Percentiles rank a stretch among this genome's conserved stretches.
Evolutionary conservation across 179 eudicot species (phyloP).

Genomic region (Camellia oleifera): DNA sequence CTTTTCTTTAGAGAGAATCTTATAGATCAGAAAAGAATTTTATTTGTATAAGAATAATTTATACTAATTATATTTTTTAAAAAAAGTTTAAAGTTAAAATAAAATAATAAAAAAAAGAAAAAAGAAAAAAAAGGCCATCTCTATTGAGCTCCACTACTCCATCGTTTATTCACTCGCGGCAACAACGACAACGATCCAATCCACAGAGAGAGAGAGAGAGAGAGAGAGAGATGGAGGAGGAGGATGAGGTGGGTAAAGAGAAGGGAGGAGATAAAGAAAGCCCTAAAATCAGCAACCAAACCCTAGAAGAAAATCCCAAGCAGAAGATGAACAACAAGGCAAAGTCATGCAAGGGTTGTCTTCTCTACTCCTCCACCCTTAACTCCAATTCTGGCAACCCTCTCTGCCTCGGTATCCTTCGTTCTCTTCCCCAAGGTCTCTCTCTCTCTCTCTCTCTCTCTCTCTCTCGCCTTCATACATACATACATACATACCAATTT

Average conservation of each 20-base stretch:
- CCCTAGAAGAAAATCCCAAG: slow-evolving; percentile 1
- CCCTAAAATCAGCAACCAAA: not conserved
- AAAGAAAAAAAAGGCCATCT: no score
- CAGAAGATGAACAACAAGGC: slow-evolving; percentile 29
- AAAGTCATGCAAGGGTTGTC: slow-evolving; percentile 79
- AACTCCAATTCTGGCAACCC: slow-evolving; percentile 76
- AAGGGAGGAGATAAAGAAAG: slow-evolving; percentile 13
- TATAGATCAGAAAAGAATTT: no score
- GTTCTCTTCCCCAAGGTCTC: slow-evolving; percentile 73
- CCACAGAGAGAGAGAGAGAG: slow-evolving; percentile 4
- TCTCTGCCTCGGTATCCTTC: slow-evolving; percentile 78
- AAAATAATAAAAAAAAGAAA: no score
- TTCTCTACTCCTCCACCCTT: slow-evolving; percentile 66
- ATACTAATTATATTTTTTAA: no score
- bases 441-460: slow-evolving; percentile 13
- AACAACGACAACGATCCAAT: not conserved
- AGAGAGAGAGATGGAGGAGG: slow-evolving; percentile 17
- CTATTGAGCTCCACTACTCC: no score
- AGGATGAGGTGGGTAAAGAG: slow-evolving; percentile 15
- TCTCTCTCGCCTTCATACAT: not conserved
- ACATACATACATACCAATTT: no score
- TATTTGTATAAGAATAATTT: no score
- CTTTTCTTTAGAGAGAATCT: no score
- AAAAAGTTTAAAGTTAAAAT: no score
- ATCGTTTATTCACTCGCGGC: not conserved